These are phyloP conservation scores for Lentithecium fluviatile DNA, from an alignment of 495 filamentous ascomycete genomes.

Conservation along the genomic window DNA sequence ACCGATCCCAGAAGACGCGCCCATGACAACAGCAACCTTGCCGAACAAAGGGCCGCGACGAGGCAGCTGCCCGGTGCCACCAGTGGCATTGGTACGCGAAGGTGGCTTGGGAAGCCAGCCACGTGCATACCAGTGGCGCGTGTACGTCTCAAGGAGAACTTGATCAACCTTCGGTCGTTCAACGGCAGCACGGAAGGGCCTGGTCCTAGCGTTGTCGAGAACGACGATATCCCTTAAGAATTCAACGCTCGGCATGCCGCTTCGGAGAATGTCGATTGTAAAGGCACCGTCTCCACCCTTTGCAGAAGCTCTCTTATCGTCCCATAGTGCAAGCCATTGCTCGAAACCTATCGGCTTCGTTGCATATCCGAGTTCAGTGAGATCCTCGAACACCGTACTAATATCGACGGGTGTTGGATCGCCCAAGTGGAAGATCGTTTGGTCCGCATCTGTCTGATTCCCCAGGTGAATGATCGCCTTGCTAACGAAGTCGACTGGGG, in stretches of 20 bases:
- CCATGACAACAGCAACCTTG: constrained; percentile 54
- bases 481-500: constrained; percentile 68
- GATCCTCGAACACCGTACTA: constrained; percentile 54
- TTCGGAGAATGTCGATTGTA: constrained; percentile 47
- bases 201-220: constrained; percentile 58
- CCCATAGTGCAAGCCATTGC: constrained; percentile 64
- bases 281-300: constrained; percentile 62
- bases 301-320: constrained; percentile 53
- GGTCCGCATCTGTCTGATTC: constrained; percentile 50
- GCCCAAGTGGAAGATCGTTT: constrained; percentile 63
- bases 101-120: constrained; percentile 63
- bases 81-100: constrained; percentile 42
- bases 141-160: constrained; percentile 61
- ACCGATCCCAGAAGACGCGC: constrained; percentile 57
- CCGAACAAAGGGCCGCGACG: constrained; percentile 54
- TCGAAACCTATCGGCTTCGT: constrained; percentile 59
- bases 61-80: constrained; percentile 39
- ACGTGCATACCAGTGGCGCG: constrained; percentile 67
- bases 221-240: constrained; percentile 59
- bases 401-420: constrained; percentile 62
- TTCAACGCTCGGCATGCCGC: constrained; percentile 64
- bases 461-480: constrained; percentile 61
- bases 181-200: constrained; percentile 55
- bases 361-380: constrained; percentile 61
- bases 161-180: constrained; percentile 61